Evolutionary conservation across 352 stramenopile species (phyloP).

Genomic region (Phytopythium boreale): DNA sequence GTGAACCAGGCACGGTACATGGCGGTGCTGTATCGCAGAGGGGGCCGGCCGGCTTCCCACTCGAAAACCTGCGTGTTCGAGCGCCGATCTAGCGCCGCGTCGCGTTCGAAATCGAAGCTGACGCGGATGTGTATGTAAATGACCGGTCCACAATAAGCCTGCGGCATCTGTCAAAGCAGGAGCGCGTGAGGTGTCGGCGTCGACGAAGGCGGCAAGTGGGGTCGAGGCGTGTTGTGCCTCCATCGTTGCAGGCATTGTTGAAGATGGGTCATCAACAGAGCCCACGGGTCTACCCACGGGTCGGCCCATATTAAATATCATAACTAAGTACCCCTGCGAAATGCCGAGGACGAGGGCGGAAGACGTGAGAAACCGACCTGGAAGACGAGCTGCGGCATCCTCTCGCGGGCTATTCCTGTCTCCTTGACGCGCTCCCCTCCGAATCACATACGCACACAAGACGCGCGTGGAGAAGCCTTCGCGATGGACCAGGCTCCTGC

Average conservation of each 20-base stretch:
- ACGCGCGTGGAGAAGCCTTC: neutral
- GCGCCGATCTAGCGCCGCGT: too few species aligned
- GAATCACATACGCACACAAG: neutral
- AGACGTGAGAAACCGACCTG: neutral
- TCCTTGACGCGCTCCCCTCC: neutral
- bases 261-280: too few species aligned
- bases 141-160: too few species aligned
- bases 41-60: too few species aligned
- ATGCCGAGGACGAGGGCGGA: constrained; percentile 2
- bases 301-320: neutral
- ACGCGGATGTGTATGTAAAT: too few species aligned
- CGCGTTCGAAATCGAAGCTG: too few species aligned
- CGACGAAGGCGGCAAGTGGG: too few species aligned
- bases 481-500: neutral
- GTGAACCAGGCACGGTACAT: neutral
- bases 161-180: too few species aligned
- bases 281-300: neutral
- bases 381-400: neutral
- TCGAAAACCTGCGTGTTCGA: neutral
- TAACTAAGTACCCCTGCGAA: neutral
- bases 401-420: neutral
- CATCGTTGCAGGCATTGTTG: too few species aligned
- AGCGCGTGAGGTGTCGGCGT: too few species aligned
- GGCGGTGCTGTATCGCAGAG: too few species aligned
- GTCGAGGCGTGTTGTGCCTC: too few species aligned